Evolutionary conservation across 805 yeast genomes (phyloP), one percentile per base, ranked within the genome.

Genomic region (Teunomyces funiuensis): DNA sequence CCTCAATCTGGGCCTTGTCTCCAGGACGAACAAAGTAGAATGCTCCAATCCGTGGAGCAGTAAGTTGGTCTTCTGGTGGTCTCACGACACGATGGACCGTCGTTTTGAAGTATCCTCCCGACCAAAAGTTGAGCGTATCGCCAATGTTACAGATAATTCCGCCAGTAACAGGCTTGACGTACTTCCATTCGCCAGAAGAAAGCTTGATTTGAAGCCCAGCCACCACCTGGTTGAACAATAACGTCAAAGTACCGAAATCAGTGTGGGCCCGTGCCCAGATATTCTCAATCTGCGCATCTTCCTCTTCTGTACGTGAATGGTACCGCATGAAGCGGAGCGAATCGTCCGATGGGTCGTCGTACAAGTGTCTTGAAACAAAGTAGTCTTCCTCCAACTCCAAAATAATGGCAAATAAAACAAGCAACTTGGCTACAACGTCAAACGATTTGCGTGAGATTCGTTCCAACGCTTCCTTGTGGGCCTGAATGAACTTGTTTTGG

Each of bases 11-110:
- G 6, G 63, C 55, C 2, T 55, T 54, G 29, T 61, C 63, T 18
- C 64, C 61, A 3, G 69, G 68, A 17, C 71, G 55, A 8, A 61
- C 60, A 40, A 65, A 65, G 39, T 65, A 65, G 43, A 65, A 61
- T 5, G 63, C 50, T 2, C 71, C 71, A 28, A 62, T 61, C 20
- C 71, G 40, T 9, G 65, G 64, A 4, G 55, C 51, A 39, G 45
- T 28, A 7, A 55, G 37, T 42, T 65, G 69, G 41, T 65, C 70
- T 14, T 45, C 52, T 7, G 70, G 70, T 4, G 70, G 69, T 38
- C 67, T 49, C 2, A 61, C 50, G 7, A 65, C 70, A 31, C 69
- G 45, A 47, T 65, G 70, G 27, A 61, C 47, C 1, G 70, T 63
- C 6, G 63, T 60, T 39, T 60, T 62, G 47, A 65, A 60, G 46